Conservation (phyloP, 352 stramenopile genomes). For the Phytophthora brassicae region DNA sequence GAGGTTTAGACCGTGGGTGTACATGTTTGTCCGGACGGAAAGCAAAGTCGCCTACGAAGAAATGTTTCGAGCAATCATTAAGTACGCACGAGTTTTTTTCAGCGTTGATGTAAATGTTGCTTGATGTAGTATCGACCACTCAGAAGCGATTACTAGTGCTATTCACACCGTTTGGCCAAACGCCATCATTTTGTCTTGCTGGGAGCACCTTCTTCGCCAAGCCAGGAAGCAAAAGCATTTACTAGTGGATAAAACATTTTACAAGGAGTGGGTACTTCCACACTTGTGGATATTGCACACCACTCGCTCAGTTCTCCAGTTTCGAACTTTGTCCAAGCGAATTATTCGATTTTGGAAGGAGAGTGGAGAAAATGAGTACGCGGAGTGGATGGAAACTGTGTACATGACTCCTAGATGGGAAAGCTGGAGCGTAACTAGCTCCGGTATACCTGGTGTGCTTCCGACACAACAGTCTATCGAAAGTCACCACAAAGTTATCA, state of each 20-base stretch:
- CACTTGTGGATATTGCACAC: neutral
- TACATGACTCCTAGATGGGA: neutral
- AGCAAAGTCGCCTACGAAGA: neutral
- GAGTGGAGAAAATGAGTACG: neutral
- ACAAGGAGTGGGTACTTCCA: neutral
- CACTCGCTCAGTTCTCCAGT: neutral
- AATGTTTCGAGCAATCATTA: constrained; percentile 1
- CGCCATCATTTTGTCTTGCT: neutral
- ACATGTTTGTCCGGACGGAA: constrained; percentile 16
- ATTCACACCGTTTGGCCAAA: neutral
- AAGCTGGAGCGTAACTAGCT: neutral
- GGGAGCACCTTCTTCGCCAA: constrained; percentile 1
- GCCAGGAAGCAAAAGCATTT: neutral
- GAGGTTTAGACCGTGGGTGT: constrained; percentile 9
- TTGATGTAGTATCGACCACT: neutral
- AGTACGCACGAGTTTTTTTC: neutral
- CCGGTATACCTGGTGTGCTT: neutral
- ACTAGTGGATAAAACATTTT: neutral
- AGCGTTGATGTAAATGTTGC: neutral
- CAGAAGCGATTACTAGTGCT: neutral
- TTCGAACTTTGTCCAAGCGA: neutral
- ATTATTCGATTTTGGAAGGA: neutral
- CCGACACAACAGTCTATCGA: constrained; percentile 7
- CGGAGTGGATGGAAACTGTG: neutral
- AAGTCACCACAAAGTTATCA: constrained; percentile 11